phyloP scores from a whole-genome alignment of 192 early-diverging fungal genomes.

The Coemansia sp. region DNA sequence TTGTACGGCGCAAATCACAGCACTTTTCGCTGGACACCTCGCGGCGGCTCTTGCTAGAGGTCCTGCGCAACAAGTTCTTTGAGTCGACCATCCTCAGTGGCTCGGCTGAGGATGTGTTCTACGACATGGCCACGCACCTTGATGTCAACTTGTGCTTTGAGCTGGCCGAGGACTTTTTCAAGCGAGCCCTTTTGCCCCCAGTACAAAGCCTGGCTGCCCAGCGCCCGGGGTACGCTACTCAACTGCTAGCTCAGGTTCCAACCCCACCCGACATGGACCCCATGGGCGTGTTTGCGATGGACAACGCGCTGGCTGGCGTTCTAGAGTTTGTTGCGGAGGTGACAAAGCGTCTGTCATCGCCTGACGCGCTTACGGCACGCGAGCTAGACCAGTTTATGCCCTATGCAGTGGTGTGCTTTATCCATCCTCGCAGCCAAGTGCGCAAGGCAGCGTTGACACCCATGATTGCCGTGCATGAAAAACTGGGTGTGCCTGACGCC shows the following conservation, averaged over 20 bases:
- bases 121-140: constrained; percentile 51
- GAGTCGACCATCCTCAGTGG: constrained; percentile 57
- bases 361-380: constrained; percentile 23
- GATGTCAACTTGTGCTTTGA: constrained; percentile 50
- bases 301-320: constrained; percentile 55
- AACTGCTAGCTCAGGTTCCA: constrained; percentile 13
- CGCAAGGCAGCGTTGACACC: constrained; percentile 54
- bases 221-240: constrained; percentile 31
- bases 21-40: constrained; percentile 43
- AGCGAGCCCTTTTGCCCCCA: constrained; percentile 41
- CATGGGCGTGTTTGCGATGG: constrained; percentile 53
- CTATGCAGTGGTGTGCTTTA: constrained; percentile 36
- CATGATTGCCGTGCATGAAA: constrained; percentile 36
- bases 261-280: constrained; percentile 43
- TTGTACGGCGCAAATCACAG: constrained; percentile 53
- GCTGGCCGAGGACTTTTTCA: constrained; percentile 52
- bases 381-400: constrained; percentile 52
- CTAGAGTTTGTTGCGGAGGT: constrained; percentile 54
- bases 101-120: constrained; percentile 54
- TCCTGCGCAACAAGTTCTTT: constrained; percentile 52
- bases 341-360: constrained; percentile 29
- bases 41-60: constrained; percentile 47
- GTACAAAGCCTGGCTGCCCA: constrained; percentile 14
- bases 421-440: constrained; percentile 55
- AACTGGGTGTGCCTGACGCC: constrained; percentile 24